Evolutionary conservation across 208 protist genomes (phyloP).

Genomic region (Acanthamoeba triangularis): DNA sequence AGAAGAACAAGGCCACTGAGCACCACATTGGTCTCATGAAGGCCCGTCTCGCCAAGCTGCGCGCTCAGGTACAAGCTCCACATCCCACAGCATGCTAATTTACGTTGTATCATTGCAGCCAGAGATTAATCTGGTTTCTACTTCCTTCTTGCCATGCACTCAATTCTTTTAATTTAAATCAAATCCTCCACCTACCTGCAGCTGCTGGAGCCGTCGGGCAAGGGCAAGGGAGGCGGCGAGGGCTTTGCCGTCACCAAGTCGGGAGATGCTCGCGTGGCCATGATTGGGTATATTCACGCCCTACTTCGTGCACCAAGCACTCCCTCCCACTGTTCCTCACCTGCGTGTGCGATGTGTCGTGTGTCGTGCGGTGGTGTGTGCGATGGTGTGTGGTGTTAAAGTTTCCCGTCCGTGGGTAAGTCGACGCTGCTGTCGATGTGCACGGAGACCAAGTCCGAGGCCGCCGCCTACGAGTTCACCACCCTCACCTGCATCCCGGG

Average conservation of each 20-base stretch:
- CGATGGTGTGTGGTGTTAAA: constrained; percentile 83
- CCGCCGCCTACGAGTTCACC: constrained; percentile 99
- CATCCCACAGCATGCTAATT: not conserved
- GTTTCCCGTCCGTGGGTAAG: constrained; percentile 98
- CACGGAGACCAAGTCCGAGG: constrained; percentile 97
- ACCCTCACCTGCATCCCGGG: constrained; percentile 99
- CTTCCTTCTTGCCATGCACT: no score
- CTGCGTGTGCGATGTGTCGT: not conserved
- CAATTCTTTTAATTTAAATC: not conserved
- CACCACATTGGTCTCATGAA: constrained; percentile 98
- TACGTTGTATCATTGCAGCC: no score
- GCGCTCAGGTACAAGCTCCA: constrained; percentile 95
- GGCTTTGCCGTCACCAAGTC: constrained; percentile 98
- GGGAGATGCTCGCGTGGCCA: constrained; percentile 93
- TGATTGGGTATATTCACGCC: constrained; percentile 89
- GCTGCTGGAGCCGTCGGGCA: constrained; percentile 88
- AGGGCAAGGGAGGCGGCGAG: constrained; percentile 89
- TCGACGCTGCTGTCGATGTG: constrained; percentile 98
- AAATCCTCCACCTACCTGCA: not conserved
- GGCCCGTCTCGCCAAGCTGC: constrained; percentile 97
- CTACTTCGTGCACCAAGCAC: not conserved
- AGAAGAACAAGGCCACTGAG: constrained; percentile 99
- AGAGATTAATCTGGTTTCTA: no score
- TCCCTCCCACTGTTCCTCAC: not conserved
- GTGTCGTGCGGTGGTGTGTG: constrained; percentile 23